These are phyloP conservation scores for Pelargonium australe DNA, from an alignment of 441 rosid species.

Conservation along the genomic window DNA sequence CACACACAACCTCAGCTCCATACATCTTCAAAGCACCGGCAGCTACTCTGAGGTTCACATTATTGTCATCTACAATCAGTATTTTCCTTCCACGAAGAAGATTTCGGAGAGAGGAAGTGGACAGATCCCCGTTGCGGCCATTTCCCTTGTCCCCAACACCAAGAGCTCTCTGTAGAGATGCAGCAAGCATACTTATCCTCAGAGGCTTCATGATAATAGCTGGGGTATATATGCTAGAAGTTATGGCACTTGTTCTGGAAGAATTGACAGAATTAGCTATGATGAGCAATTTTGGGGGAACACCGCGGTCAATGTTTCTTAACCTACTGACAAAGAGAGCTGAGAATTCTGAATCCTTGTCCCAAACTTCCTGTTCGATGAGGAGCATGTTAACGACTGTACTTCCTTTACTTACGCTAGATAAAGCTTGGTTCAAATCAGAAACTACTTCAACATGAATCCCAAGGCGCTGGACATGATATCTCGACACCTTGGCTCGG, in stretches of 20 bases:
- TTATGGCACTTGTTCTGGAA: conserved; percentile 23
- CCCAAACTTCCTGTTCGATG: conserved; percentile 70
- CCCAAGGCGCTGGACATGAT: conserved; percentile 52
- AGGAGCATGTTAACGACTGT: conserved; percentile 41
- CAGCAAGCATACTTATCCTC: conserved; percentile 80
- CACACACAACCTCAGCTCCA: conserved; percentile 77
- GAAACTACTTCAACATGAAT: background rate
- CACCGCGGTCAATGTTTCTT: conserved; percentile 27
- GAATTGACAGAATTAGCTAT: conserved; percentile 51
- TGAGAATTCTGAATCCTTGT: conserved; percentile 32
- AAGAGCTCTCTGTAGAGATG: conserved; percentile 50
- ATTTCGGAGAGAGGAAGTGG: conserved; percentile 36
- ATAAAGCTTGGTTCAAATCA: conserved; percentile 16
- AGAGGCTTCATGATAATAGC: conserved; percentile 68
- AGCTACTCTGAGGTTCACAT: conserved; percentile 87
- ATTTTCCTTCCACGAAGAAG: conserved; percentile 57
- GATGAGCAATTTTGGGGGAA: conserved; percentile 34
- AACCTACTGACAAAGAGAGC: conserved; percentile 24
- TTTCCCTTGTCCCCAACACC: conserved; percentile 46
- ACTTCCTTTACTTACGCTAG: conserved; percentile 34
- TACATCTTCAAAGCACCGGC: conserved; percentile 76
- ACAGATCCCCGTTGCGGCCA: conserved; percentile 54
- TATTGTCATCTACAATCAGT: conserved; percentile 89
- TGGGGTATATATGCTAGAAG: conserved; percentile 32
- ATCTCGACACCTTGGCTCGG: conserved; percentile 71